Evolutionary conservation across 345 rosid genomes (phyloP), one percentile per base, ranked within the genome.

Genomic region (sweet orange (Citrus sinensis)): DNA sequence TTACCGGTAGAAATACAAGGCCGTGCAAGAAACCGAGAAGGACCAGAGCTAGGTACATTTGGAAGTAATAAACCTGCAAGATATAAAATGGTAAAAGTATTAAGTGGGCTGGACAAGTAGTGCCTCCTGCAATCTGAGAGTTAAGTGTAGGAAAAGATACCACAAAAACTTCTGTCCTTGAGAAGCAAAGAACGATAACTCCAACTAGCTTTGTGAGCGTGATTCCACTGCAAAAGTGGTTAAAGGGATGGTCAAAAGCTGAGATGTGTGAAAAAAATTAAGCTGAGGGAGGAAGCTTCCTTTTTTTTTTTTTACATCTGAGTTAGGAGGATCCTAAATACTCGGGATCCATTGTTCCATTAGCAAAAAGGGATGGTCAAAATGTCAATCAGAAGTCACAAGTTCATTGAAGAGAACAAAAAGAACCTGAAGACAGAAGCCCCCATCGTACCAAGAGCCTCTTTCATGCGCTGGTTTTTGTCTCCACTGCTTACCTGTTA

Each of bases 1-100:
- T 88, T 86, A 97, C 99, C 0, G 99, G 99, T 78, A 97, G 83
- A 85, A 94, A 94, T 29, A 97, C 89, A 63, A 97, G 92, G 19
- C 99, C 98, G 8, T 97, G 99, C 72, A 97, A 80, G 89, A 93
- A 97, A 83, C 98, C 99, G 17, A 97, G 95, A 34, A 94, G 93
- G 75, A 94, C 99, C 73, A 97, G 79, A 30, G 99, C 97, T 5
- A 97, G 87, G 82, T 97, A 97, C 99, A 97, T 94, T 84, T 93
- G 92, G 87, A 97, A 97, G 88, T 94, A 97, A 84, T 97, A 97
- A 61, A 97, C 94, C 99, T 96, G 87, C 65, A 24, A 60, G 74
- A 27, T 34, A 49, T n/a, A 54, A 35, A 29, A 63, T 35, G 30
- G 49, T 27, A 24, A 77, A 49, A 39, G n/a, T 24, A 42, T 35